These are phyloP conservation scores for Xylaria nigripes DNA, from an alignment of 495 filamentous ascomycete genomes.

Conservation along the genomic window DNA sequence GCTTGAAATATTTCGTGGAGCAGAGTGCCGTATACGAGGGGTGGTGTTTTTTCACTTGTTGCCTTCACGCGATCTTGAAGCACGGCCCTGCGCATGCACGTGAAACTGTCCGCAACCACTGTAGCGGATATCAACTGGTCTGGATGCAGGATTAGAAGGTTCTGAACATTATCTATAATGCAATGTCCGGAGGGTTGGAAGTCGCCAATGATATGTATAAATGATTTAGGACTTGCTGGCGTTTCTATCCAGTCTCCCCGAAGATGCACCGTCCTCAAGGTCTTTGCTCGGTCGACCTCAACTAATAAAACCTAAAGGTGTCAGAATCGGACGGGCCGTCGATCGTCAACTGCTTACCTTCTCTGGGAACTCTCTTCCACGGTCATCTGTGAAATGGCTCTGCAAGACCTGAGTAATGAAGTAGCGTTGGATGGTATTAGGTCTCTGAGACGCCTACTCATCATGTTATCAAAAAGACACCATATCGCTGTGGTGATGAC, in stretches of 20 bases:
- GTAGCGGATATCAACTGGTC: constrained; percentile 94
- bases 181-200: constrained; percentile 61
- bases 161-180: constrained; percentile 64
- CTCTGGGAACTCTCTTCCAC: constrained; percentile 54
- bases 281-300: constrained; percentile 60
- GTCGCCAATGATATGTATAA: constrained; percentile 76
- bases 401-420: constrained; percentile 63
- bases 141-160: constrained; percentile 88
- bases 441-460: constrained; percentile 45
- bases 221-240: constrained; percentile 60
- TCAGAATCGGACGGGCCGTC: constrained; percentile 11
- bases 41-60: constrained; percentile 62
- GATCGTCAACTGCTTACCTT: constrained; percentile 47
- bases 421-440: constrained; percentile 73
- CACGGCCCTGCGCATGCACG: constrained; percentile 78
- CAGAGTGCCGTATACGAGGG: constrained; percentile 81
- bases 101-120: constrained; percentile 86
- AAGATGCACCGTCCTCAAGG: constrained; percentile 60
- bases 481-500: constrained; percentile 18
- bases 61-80: constrained; percentile 91
- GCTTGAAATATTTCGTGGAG: constrained; percentile 93
- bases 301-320: constrained; percentile 60
- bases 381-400: constrained; percentile 52
- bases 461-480: constrained; percentile 36
- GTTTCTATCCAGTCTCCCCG: constrained; percentile 80